Base-by-base conservation (phyloP, 164 flowering plant species). In the Euptelea pleiosperma region DNA sequence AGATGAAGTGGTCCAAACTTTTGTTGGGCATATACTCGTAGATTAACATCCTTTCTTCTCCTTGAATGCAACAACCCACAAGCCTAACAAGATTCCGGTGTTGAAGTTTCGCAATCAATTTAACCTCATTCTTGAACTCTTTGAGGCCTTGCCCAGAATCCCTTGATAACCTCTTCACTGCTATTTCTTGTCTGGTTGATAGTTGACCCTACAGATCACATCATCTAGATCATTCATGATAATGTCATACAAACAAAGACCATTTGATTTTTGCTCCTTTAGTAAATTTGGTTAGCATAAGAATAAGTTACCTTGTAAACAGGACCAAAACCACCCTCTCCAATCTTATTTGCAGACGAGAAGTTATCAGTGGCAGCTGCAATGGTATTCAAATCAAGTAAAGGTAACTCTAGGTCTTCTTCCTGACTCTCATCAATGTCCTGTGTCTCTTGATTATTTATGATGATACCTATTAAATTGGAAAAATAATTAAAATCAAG, bases 1-100 rank as follows among this genome's bases (percentile, higher is more conserved):
- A 61, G 28, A 61, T 19, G 9, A 52, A 41, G 16, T 21, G 7
- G 21, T 61, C 57, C 41, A 61, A 52, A 42, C 65, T 52, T 40
- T 28, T 51, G 48, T 50, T 61, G 4, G 65, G 58, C 65, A 51
- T 61, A 42, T 50, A 61, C 9, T 61, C 65, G 30, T 61, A 61
- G 33, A 61, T 42, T 29, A 61, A 52, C 50, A 61, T 51, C 48
- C 42, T 61, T 15, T 61, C 57, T 41, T 42, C 58, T 7, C 50
- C 40, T 8, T 52, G 24, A 19, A 42, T 52, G 50, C 65, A 61
- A 19, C 65, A 61, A 2, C 65, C 65, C 16, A 61, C 7, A 29
- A 61, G 58, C 18, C 49, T 52, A 19, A 61, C 65, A 31, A 61
- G 65, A 42, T 61, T 61, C 39, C 57, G 18, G 28, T 51, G 65